These are phyloP conservation scores for Leccinum subgranulosum DNA, from an alignment of 768 basidiomycete species.

Conservation along the genomic window DNA sequence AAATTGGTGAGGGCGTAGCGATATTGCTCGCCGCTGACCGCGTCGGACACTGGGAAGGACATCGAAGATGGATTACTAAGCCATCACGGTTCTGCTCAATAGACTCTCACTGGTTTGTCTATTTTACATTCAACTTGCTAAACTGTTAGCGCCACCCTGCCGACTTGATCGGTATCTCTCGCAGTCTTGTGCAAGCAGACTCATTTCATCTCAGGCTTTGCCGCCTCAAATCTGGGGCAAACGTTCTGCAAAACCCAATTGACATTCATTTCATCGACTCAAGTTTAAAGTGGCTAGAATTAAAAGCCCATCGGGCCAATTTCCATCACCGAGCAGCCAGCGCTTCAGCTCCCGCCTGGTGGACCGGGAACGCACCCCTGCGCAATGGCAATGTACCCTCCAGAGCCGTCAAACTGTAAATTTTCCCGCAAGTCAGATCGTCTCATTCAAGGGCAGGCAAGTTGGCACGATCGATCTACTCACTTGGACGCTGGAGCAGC, in stretches of 20 bases:
- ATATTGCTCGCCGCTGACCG: constrained; percentile 61
- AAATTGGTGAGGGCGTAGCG: constrained; percentile 84
- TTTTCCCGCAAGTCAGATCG: background rate
- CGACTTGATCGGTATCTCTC: too few relatives aligned
- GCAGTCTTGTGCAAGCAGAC: too few relatives aligned
- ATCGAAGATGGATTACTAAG: background rate
- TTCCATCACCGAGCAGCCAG: background rate
- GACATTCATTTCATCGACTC: background rate
- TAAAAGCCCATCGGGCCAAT: background rate
- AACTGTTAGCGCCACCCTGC: too few relatives aligned
- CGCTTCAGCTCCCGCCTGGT: too few relatives aligned
- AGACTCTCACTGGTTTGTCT: too few relatives aligned
- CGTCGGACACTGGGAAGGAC: constrained; percentile 16
- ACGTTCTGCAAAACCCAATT: background rate
- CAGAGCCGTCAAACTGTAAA: too few relatives aligned
- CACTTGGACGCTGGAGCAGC: background rate
- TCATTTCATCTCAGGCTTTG: too few relatives aligned
- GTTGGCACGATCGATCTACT: background rate
- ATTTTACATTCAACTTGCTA: too few relatives aligned
- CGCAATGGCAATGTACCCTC: too few relatives aligned
- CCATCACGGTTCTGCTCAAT: too few relatives aligned
- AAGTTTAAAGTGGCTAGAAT: background rate
- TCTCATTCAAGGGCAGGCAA: background rate
- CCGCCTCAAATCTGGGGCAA: background rate
- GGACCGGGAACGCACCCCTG: too few relatives aligned